These are phyloP conservation scores for Boletus patriciae DNA, from an alignment of 768 basidiomycete genomes.

Conservation along the genomic window DNA sequence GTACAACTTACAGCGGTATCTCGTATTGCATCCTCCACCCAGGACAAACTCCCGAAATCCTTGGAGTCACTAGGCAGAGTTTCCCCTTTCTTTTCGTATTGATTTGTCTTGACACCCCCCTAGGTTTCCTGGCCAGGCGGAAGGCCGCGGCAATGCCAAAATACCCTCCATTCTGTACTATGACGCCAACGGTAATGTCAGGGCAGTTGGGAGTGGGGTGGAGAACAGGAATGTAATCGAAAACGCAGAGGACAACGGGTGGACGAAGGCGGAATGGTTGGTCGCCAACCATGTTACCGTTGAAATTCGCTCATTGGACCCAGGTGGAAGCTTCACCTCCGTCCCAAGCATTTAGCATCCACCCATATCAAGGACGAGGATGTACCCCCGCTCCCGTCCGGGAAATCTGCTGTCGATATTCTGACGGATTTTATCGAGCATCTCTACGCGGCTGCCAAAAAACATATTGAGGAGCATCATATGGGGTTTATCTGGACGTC, in stretches of 20 bases:
- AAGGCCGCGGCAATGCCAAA: neutral
- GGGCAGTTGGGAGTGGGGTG: neutral
- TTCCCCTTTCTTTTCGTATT: neutral
- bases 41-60: neutral
- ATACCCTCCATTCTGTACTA: slow-evolving; percentile 9
- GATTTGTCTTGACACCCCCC: neutral
- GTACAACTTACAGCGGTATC: neutral
- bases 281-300: neutral
- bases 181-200: neutral
- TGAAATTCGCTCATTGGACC: neutral
- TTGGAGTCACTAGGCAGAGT: neutral
- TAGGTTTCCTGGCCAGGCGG: slow-evolving; percentile 2
- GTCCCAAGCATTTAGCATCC: neutral
- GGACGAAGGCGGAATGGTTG: slow-evolving; percentile 4
- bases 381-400: neutral
- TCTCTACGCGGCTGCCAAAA: slow-evolving; percentile 2
- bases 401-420: slow-evolving; percentile 18
- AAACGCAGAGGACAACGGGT: neutral
- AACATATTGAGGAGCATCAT: slow-evolving; percentile 10
- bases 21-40: slow-evolving; percentile 1
- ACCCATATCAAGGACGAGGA: neutral
- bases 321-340: slow-evolving; percentile 3
- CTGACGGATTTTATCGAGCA: slow-evolving; percentile 25
- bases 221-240: neutral
- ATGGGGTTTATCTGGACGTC: slow-evolving; percentile 12